Conservation (phyloP, 306 rosid genomes). For the Argentina anserina region DNA sequence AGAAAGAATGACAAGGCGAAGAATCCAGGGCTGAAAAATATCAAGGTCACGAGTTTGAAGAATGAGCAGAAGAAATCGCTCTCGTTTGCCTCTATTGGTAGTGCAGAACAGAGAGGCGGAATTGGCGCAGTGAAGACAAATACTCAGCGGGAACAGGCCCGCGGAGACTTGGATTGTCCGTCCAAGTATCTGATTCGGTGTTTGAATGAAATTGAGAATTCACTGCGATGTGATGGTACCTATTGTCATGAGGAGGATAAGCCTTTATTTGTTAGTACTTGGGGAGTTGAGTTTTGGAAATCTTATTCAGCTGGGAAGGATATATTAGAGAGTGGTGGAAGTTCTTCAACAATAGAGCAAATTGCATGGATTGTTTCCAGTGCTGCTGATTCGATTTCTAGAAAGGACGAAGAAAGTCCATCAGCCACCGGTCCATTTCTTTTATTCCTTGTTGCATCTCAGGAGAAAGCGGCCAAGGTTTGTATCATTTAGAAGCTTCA, state of each 20-base stretch:
- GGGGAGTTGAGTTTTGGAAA: constrained; percentile 91
- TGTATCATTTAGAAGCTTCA: constrained; percentile 16
- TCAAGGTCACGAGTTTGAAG: constrained; percentile 14
- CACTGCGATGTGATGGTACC: constrained; percentile 49
- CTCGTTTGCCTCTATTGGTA: background rate
- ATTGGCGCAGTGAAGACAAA: constrained; percentile 20
- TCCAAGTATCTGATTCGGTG: constrained; percentile 77
- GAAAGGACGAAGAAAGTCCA: constrained; percentile 71
- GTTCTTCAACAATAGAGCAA: constrained; percentile 60
- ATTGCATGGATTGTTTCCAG: constrained; percentile 82
- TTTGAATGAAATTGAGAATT: constrained; percentile 69
- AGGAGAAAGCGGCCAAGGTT: constrained; percentile 75
- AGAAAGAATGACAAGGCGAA: constrained; percentile 14
- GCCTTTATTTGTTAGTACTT: constrained; percentile 52
- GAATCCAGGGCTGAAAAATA: background rate
- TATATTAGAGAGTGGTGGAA: constrained; percentile 67
- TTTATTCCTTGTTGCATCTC: constrained; percentile 75
- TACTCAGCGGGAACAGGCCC: constrained; percentile 25
- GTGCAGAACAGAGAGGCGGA: constrained; percentile 18
- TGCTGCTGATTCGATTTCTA: constrained; percentile 74
- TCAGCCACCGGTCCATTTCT: constrained; percentile 70
- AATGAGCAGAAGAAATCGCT: constrained; percentile 15
- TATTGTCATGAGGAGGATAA: constrained; percentile 48
- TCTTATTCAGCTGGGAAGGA: constrained; percentile 65
- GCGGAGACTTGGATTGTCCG: constrained; percentile 47